Base-by-base conservation (phyloP, 148 eudicot genomes). In the Polygonum maritimum region DNA sequence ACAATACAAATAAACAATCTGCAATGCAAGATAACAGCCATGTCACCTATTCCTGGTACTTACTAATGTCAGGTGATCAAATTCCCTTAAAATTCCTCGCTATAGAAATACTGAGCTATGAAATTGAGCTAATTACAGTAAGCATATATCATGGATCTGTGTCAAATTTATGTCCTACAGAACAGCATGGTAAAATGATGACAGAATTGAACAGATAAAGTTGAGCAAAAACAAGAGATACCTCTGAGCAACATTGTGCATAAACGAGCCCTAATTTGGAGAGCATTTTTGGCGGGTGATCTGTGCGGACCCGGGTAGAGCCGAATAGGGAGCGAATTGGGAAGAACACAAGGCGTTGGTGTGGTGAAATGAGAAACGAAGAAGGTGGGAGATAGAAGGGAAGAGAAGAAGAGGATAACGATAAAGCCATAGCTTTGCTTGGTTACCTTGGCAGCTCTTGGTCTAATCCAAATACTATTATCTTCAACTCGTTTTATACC, bases 241-340 rank as follows among this genome's bases (percentile, higher is more conserved):
- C 71, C 71, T 67, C 71, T 67, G 71, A 67, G 22, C 45, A 44
- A 38, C 71, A 36, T 36, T 36, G 71, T 67, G 71, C 71, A 67
- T 38, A 38, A 33, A 67, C 45, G 21, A 44, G 41, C 44, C 71
- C 71, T 15, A 67, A 35, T 36, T 67, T 36, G 19, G 41, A 36
- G 71, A 3, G 7, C 10, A 38, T 4, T 36, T 15, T 35, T 15
- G 45, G 71, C 71, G 71, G 41, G 15, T 67, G 21, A 36, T 22
- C 45, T 15, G 8, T 67, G 45, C 45, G 45, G 45, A 33, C 44
- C n/a, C 21, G 71, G 21, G 7, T 16, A 1, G 45, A 14, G 36
- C 71, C 19, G 71, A 15, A 38, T 16, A 67, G 19, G 45, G 71
- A 67, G 15, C 44, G 71, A 67, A 67, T 16, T 19, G 71, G 71